A percentile compares a stretch with the other conserved stretches of the same genome.
Conservation (phyloP, 306 rosid species). For the Lupinus albus region DNA sequence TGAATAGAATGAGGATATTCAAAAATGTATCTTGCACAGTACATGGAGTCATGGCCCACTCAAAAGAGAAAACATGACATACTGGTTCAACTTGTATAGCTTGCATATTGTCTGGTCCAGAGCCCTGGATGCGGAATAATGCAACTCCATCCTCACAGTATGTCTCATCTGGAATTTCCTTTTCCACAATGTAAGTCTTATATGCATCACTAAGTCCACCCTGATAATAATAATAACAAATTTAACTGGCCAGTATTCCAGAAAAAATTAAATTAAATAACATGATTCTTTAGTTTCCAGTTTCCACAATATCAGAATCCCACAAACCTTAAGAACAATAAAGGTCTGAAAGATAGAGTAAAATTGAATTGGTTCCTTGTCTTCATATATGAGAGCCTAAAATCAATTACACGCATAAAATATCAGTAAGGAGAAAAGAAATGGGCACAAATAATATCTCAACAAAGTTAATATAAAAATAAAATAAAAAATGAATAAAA, state of each 20-base stretch:
- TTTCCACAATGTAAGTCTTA: conserved; percentile 58
- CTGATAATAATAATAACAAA: conserved; percentile 44
- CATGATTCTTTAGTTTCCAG: conserved; percentile 10
- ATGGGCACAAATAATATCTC: conserved; percentile 9
- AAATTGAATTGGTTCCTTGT: conserved; percentile 76
- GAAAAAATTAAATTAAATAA: neutral
- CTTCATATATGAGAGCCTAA: conserved; percentile 79
- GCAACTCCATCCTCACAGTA: conserved; percentile 79
- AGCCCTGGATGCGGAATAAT: conserved; percentile 84
- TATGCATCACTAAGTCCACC: conserved; percentile 87
- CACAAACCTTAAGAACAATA: conserved; percentile 74
- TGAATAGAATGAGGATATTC: conserved; percentile 31
- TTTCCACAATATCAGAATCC: conserved; percentile 15
- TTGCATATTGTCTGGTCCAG: conserved; percentile 96
- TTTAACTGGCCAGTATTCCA: conserved; percentile 29
- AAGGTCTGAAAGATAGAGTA: conserved; percentile 74
- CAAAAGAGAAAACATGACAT: conserved; percentile 33
- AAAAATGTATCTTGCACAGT: conserved; percentile 21
- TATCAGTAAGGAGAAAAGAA: conserved; percentile 34
- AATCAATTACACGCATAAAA: conserved; percentile 35
- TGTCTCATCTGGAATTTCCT: conserved; percentile 74
- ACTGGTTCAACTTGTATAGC: conserved; percentile 92
- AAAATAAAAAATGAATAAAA: conserved; percentile 22
- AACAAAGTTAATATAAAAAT: neutral
- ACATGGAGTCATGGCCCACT: neutral